These are phyloP conservation scores for Rhodotorula sp. DNA, from an alignment of 1,284 basidiomycete species.

Conservation along the genomic window DNA sequence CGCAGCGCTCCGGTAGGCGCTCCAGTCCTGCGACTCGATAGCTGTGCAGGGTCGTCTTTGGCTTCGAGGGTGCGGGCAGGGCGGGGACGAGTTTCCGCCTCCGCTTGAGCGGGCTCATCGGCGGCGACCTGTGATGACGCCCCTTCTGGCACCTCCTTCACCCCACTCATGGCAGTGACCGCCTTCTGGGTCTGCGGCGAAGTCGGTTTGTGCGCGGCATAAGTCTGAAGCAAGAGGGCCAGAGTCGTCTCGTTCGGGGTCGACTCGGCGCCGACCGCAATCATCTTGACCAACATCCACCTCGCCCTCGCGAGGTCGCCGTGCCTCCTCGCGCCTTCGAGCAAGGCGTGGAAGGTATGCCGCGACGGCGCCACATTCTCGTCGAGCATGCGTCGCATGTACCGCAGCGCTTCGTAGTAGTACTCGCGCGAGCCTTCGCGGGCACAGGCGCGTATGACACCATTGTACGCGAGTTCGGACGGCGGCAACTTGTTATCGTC, in stretches of 20 bases:
- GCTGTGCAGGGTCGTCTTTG: constrained; percentile 18
- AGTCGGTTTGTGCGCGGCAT: constrained; percentile 67
- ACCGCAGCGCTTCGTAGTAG: constrained; percentile 70
- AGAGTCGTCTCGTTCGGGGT: constrained; percentile 71
- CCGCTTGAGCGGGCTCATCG: neutral
- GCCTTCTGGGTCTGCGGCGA: neutral
- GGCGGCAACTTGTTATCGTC: constrained; percentile 65
- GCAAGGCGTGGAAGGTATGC: constrained; percentile 73
- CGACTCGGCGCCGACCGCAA: constrained; percentile 40
- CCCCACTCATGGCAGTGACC: neutral
- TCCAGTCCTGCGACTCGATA: neutral
- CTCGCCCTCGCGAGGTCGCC: constrained; percentile 79
- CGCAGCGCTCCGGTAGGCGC: neutral
- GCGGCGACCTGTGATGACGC: neutral
- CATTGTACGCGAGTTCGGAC: constrained; percentile 71
- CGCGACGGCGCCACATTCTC: constrained; percentile 64
- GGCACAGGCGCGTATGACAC: constrained; percentile 72
- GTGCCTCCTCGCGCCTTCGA: constrained; percentile 83
- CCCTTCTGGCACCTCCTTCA: neutral
- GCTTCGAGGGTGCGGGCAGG: constrained; percentile 1
- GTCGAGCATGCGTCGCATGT: constrained; percentile 78
- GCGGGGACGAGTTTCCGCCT: neutral
- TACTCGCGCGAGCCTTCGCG: constrained; percentile 61
- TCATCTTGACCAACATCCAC: constrained; percentile 88
- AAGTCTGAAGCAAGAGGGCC: constrained; percentile 81